These are phyloP conservation scores for Cordyceps fumosorosea DNA, from an alignment of 2,329 filamentous ascomycete species.

Conservation along the genomic window DNA sequence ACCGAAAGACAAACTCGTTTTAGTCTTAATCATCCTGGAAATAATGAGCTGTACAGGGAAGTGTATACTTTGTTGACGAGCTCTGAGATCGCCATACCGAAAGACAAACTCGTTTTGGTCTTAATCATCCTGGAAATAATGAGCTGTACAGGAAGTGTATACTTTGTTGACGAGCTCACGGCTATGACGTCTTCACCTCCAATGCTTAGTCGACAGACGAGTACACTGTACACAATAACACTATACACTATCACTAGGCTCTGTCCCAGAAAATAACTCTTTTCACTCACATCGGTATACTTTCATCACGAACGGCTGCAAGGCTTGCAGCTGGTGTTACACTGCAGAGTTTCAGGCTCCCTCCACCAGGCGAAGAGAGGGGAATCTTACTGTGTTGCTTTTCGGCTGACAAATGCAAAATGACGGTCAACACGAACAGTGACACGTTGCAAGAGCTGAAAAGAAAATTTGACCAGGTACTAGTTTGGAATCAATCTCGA, in stretches of 20 bases:
- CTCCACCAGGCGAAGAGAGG: neutral
- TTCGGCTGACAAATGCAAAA: constrained; percentile 6
- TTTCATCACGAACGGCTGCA: neutral
- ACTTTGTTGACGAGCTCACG: neutral
- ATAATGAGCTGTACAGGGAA: too few species aligned
- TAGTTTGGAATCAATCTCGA: neutral
- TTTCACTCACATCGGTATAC: neutral
- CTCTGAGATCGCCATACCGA: too few species aligned
- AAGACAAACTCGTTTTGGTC: too few species aligned
- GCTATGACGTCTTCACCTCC: neutral
- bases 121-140: too few species aligned
- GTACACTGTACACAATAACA: too few species aligned
- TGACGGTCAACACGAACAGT: neutral
- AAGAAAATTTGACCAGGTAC: neutral
- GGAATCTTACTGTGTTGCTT: neutral
- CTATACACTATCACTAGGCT: too few species aligned
- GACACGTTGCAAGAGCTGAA: neutral
- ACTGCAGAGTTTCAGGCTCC: neutral
- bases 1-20: too few species aligned
- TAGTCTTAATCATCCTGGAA: too few species aligned
- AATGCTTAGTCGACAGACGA: too few species aligned
- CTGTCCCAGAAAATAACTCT: neutral
- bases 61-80: neutral
- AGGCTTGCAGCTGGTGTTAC: neutral
- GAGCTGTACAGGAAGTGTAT: neutral